Evolutionary conservation across 345 rosid species (phyloP).

Genomic region (Corchorus capsularis): DNA sequence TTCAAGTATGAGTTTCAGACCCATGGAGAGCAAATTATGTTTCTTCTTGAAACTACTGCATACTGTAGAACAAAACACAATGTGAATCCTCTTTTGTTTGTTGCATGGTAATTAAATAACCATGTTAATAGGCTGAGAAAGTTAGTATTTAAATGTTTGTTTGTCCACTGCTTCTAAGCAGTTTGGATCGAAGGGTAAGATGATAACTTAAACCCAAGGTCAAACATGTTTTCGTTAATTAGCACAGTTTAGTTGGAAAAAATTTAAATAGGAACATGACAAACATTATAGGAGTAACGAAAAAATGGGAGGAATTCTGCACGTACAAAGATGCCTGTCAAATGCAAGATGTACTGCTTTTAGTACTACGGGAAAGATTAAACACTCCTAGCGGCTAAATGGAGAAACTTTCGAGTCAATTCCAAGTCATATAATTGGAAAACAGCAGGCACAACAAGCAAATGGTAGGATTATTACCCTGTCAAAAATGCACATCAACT

Average conservation of each 20-base stretch:
- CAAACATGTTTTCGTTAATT: neutral
- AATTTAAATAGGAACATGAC: neutral
- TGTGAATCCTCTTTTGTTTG: neutral
- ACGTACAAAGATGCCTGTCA: no score
- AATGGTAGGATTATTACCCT: neutral
- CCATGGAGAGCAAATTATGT: neutral
- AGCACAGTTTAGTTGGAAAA: neutral
- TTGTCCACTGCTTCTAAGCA: neutral
- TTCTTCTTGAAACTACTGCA: neutral
- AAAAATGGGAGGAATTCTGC: neutral
- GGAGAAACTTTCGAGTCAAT: neutral
- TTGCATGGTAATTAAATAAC: neutral
- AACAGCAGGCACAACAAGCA: neutral
- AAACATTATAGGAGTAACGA: no score
- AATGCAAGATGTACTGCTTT: neutral
- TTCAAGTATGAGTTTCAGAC: neutral
- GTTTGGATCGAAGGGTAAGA: neutral
- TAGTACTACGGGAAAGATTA: neutral
- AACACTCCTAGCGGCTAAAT: neutral
- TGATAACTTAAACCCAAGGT: no score
- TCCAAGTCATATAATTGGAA: neutral
- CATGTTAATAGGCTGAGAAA: neutral
- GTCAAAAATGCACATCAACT: neutral
- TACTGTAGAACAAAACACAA: neutral
- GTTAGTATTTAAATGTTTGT: neutral